A percentile compares a stretch with the other conserved stretches of the same genome.
Conservation (phyloP, 495 filamentous ascomycete genomes). For the Symbiotaphrina buchneri region DNA sequence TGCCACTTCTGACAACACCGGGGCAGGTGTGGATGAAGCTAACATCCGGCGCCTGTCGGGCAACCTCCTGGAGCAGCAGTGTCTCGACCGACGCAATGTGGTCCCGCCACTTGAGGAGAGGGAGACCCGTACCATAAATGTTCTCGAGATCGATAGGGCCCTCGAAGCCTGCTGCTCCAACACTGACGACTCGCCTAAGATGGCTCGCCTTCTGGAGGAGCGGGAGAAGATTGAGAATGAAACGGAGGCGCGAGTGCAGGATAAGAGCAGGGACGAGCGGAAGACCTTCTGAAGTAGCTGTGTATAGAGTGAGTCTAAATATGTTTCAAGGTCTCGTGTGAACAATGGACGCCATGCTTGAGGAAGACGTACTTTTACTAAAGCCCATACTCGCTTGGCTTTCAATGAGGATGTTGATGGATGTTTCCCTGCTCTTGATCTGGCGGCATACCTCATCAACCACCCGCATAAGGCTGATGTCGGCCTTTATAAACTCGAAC, state of each 20-base stretch:
- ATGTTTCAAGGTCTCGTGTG: not conserved
- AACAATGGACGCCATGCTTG: not conserved
- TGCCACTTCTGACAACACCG: conserved; percentile 23
- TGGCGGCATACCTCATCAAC: conserved; percentile 37
- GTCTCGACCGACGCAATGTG: conserved; percentile 27
- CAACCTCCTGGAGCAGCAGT: conserved; percentile 23
- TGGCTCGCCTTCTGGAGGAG: conserved; percentile 15
- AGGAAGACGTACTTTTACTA: conserved; percentile 10
- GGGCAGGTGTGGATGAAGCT: conserved; percentile 37
- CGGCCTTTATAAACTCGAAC: conserved; percentile 30
- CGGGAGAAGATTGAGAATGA: conserved; percentile 32
- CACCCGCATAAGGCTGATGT: conserved; percentile 29
- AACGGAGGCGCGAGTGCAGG: conserved; percentile 11
- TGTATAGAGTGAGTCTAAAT: not conserved
- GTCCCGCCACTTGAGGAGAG: conserved; percentile 12
- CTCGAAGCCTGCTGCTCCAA: conserved; percentile 30
- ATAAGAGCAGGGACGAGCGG: conserved; percentile 5
- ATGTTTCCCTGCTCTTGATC: conserved; percentile 28
- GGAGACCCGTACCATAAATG: conserved; percentile 14
- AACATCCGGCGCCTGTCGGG: conserved; percentile 21
- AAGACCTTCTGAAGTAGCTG: conserved; percentile 12
- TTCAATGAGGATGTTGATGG: conserved; percentile 39
- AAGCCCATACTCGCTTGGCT: conserved; percentile 10
- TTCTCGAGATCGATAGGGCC: conserved; percentile 24
- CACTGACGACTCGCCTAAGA: conserved; percentile 28